Conservation (phyloP, 2,329 filamentous ascomycete genomes). For the Pseudogymnoascus sp. region DNA sequence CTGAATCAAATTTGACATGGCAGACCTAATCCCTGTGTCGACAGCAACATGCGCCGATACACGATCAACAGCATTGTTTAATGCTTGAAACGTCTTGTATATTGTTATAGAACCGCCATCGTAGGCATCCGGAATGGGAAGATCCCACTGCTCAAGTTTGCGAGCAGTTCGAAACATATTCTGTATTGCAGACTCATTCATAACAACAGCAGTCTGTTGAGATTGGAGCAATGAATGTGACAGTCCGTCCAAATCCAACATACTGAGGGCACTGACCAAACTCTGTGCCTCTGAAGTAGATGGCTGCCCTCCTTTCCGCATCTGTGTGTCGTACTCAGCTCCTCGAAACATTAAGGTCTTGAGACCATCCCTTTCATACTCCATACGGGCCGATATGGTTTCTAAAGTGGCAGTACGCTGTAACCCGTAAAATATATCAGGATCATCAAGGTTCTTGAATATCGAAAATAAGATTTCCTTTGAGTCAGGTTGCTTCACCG, state of each 20-base stretch:
- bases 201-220: conserved; percentile 50
- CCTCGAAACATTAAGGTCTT: conserved; percentile 87
- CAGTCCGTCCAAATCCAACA: conserved; percentile 75
- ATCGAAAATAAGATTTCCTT: conserved; percentile 69
- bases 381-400: conserved; percentile 72
- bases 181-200: conserved; percentile 53
- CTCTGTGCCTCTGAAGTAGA: conserved; percentile 56
- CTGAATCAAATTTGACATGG: conserved; percentile 50
- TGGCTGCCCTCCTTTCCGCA: conserved; percentile 52
- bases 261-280: conserved; percentile 69
- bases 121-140: conserved; percentile 61
- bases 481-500: conserved; percentile 43
- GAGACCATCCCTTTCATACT: conserved; percentile 80
- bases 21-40: conserved; percentile 54
- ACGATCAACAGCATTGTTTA: conserved; percentile 59
- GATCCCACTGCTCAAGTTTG: conserved; percentile 84
- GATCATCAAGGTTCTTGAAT: conserved; percentile 89
- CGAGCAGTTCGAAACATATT: conserved; percentile 73
- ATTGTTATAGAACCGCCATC: conserved; percentile 60
- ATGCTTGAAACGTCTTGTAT: conserved; percentile 73
- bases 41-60: conserved; percentile 48
- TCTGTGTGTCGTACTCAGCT: conserved; percentile 80
- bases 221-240: conserved; percentile 71
- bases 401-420: conserved; percentile 68
- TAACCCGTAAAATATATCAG: conserved; percentile 90